phyloP scores from a whole-genome alignment of 1,284 basidiomycete species.

The Pascua sp. region DNA sequence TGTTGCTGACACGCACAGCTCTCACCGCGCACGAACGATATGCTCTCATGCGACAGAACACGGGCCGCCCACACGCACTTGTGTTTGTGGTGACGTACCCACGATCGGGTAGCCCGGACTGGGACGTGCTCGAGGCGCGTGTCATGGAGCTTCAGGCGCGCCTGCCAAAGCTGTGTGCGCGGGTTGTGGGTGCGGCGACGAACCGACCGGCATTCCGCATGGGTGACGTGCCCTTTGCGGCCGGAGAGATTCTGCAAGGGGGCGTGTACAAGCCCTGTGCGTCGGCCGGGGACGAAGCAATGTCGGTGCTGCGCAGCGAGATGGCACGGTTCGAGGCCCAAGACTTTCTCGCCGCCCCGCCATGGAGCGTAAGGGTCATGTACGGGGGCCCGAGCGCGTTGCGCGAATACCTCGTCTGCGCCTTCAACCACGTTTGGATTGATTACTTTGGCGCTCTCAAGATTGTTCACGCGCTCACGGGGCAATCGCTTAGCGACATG shows the following conservation, averaged over 20 bases:
- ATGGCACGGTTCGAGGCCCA: constrained; percentile 3
- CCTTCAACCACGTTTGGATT: not conserved
- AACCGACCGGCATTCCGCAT: constrained; percentile 4
- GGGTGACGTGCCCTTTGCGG: not conserved
- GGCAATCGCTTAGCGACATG: not conserved
- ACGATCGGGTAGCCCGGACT: too few species aligned
- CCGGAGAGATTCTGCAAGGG: not conserved
- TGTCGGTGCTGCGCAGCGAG: not conserved
- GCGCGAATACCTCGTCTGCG: not conserved
- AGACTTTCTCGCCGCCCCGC: not conserved
- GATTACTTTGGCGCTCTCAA: not conserved
- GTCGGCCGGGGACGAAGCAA: not conserved
- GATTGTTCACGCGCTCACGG: constrained; percentile 1
- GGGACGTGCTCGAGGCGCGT: constrained; percentile 16
- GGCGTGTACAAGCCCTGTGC: not conserved
- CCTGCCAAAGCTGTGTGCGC: constrained; percentile 28
- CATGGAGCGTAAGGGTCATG: too few species aligned
- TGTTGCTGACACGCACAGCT: constrained; percentile 4
- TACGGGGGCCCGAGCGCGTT: too few species aligned
- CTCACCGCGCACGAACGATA: constrained; percentile 33
- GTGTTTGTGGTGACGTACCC: constrained; percentile 22
- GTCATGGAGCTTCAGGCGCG: constrained; percentile 27
- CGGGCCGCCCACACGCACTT: constrained; percentile 23
- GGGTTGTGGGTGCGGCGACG: constrained; percentile 14
- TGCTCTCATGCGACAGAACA: constrained; percentile 27